Evolutionary conservation across 495 filamentous ascomycete genomes (phyloP).

Genomic region (Paragyromitra xinjiangensis): DNA sequence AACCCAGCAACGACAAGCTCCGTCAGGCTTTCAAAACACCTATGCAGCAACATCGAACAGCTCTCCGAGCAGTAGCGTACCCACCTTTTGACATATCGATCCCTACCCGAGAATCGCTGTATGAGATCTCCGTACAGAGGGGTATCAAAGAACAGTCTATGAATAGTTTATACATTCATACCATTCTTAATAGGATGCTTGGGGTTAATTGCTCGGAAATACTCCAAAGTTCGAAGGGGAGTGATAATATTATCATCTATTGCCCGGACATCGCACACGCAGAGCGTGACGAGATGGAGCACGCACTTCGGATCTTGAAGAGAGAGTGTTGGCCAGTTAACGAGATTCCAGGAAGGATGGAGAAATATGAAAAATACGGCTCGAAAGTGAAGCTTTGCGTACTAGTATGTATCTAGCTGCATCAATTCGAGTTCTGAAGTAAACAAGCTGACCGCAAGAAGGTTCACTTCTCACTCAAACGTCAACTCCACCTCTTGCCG

Average conservation of each 20-base stretch:
- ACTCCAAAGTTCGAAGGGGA: conserved; percentile 36
- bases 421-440: neutral
- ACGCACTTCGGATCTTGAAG: conserved; percentile 30
- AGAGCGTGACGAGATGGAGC: conserved; percentile 52
- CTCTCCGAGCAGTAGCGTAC: conserved; percentile 54
- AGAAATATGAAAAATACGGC: conserved; percentile 22
- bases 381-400: conserved; percentile 35
- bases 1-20: conserved; percentile 53
- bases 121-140: conserved; percentile 13
- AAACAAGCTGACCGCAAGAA: neutral
- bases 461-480: conserved; percentile 52
- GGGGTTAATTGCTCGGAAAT: conserved; percentile 29
- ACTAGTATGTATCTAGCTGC: conserved; percentile 33
- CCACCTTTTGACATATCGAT: conserved; percentile 47
- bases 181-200: conserved; percentile 37
- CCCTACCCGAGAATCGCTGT: conserved; percentile 9
- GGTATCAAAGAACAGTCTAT: neutral
- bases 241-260: conserved; percentile 48
- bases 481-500: conserved; percentile 52
- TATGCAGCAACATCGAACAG: conserved; percentile 49
- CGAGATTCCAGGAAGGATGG: conserved; percentile 37
- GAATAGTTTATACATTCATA: conserved; percentile 42
- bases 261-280: conserved; percentile 52
- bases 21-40: conserved; percentile 54
- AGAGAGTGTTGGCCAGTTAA: conserved; percentile 23